Conservation (phyloP, 1,284 basidiomycete genomes). For the Moesziomyces antarcticus region DNA sequence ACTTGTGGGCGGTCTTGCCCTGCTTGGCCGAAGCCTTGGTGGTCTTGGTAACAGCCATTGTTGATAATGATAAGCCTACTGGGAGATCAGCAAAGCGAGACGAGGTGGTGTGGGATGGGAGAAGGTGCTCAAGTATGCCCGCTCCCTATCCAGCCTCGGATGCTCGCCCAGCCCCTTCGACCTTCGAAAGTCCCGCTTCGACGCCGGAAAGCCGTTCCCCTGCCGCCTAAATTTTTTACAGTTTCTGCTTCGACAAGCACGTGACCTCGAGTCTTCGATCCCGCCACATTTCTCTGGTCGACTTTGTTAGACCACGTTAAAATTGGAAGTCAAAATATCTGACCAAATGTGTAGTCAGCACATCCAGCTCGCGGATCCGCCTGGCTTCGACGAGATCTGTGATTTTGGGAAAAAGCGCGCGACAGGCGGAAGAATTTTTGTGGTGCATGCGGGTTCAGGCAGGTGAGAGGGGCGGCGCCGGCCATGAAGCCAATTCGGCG, state of each 20-base stretch:
- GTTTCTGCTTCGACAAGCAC: slow-evolving; percentile 16
- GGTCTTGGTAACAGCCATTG: slow-evolving; percentile 61
- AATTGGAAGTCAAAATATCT: background rate
- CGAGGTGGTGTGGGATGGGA: slow-evolving; percentile 16
- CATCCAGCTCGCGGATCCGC: background rate
- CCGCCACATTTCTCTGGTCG: background rate
- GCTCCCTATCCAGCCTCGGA: no score
- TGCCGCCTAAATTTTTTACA: slow-evolving; percentile 27
- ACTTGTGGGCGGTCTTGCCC: slow-evolving; percentile 85
- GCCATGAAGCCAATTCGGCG: background rate
- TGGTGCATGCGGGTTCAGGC: background rate
- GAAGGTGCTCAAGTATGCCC: background rate
- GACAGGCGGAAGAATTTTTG: background rate
- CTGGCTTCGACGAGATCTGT: no score
- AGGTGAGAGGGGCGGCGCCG: no score
- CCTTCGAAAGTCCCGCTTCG: no score
- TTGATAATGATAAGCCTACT: slow-evolving; percentile 50
- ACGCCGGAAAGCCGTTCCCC: background rate
- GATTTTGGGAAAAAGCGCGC: background rate
- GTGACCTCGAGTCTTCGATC: background rate
- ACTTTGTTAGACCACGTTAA: background rate
- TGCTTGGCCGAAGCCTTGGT: slow-evolving; percentile 62
- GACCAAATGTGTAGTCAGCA: background rate
- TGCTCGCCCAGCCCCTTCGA: no score
- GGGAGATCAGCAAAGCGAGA: slow-evolving; percentile 55